A percentile compares a stretch with the other conserved stretches of the same genome.
phyloP scores from a whole-genome alignment of 768 basidiomycete species.

The Mycena vulgaris region DNA sequence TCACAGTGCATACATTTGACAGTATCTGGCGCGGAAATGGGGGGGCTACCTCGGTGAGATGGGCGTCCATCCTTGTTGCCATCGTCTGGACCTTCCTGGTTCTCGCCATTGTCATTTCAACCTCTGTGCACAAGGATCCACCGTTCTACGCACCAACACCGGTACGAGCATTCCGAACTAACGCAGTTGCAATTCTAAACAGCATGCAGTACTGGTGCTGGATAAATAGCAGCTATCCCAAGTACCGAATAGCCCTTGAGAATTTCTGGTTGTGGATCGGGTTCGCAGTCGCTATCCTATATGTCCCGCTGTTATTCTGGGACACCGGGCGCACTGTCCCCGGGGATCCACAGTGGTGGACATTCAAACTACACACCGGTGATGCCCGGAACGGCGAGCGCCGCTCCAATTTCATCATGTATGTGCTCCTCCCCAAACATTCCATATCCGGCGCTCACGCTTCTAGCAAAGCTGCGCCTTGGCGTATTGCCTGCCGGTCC shows the following conservation, averaged over 20 bases:
- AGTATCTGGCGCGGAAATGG: constrained; percentile 11
- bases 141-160: constrained; percentile 31
- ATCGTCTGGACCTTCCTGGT: constrained; percentile 25
- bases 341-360: constrained; percentile 26
- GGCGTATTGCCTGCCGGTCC: too few relatives aligned
- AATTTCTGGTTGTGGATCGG: constrained; percentile 35
- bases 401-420: constrained; percentile 11
- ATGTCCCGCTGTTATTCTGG: constrained; percentile 28
- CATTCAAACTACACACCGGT: constrained; percentile 5
- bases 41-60: background rate
- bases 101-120: constrained; percentile 10
- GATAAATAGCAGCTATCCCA: constrained; percentile 30
- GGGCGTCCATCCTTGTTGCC: constrained; percentile 5
- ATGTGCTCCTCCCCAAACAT: background rate
- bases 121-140: background rate
- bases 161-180: background rate
- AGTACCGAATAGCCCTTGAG: constrained; percentile 27
- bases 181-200: background rate
- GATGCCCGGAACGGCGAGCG: background rate
- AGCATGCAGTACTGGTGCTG: constrained; percentile 31
- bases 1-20: constrained; percentile 27
- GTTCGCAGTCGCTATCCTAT: constrained; percentile 20
- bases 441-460: background rate
- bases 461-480: constrained; percentile 15
- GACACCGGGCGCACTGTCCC: constrained; percentile 8